Percentiles rank a stretch among this genome's conserved stretches.
Evolutionary conservation across 2,329 filamentous ascomycete species (phyloP).

Genomic region (Trichoderma afroharzianum): DNA sequence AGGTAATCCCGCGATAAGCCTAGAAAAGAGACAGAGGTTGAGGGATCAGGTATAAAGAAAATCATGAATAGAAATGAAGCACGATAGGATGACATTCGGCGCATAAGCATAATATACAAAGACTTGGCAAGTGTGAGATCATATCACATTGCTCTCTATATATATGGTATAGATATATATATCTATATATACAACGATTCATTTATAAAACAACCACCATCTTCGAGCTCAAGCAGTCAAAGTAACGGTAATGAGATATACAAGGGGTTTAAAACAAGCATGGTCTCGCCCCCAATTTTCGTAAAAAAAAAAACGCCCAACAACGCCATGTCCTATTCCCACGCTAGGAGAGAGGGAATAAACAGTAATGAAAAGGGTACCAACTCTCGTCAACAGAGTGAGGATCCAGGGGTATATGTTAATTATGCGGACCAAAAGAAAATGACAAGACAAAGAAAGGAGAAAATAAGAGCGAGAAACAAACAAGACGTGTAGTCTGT

Average conservation of each 20-base stretch:
- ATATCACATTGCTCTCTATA: not conserved
- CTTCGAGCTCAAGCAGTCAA: not conserved
- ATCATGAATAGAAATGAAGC: not conserved
- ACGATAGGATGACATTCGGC: conserved; percentile 1
- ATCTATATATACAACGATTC: conserved; percentile 6
- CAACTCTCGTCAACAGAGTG: not conserved
- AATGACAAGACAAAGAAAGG: not conserved
- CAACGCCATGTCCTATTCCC: conserved; percentile 8
- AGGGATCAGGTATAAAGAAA: not conserved
- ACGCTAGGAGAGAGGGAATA: not conserved
- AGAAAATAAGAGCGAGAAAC: not conserved
- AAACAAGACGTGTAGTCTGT: no score
- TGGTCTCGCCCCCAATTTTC: not conserved
- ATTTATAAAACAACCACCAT: not conserved
- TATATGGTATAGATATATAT: not conserved
- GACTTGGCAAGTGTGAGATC: not conserved
- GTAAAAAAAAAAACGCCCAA: not conserved
- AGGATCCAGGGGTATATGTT: conserved; percentile 14
- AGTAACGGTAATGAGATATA: not conserved
- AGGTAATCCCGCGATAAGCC: conserved; percentile 22
- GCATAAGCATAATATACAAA: not conserved
- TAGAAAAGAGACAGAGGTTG: not conserved
- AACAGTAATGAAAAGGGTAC: not conserved
- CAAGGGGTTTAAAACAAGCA: not conserved
- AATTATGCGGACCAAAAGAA: not conserved